A percentile compares a stretch with the other conserved stretches of the same genome.
These are phyloP conservation scores for Catharanthus roseus DNA, from an alignment of 257 asterid genomes.

Conservation along the genomic window DNA sequence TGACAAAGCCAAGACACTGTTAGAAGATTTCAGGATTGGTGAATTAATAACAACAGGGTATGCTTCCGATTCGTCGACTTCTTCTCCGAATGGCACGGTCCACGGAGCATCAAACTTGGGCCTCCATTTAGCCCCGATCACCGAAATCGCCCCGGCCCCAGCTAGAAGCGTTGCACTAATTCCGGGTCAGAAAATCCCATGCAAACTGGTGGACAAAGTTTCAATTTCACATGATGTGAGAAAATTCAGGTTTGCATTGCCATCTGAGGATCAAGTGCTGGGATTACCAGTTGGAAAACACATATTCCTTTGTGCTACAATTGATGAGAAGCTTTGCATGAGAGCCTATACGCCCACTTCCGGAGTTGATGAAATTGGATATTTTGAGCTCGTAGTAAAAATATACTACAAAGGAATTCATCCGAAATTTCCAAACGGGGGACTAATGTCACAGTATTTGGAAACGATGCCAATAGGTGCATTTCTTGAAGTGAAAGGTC, in stretches of 20 bases:
- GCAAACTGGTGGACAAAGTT: constrained; percentile 51
- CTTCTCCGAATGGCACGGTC: constrained; percentile 67
- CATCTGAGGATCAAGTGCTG: constrained; percentile 57
- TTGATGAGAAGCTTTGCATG: constrained; percentile 77
- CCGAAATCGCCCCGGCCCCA: constrained; percentile 32
- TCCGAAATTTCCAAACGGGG: constrained; percentile 88
- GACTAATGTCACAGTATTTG: constrained; percentile 69
- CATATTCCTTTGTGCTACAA: constrained; percentile 59
- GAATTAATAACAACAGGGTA: constrained; percentile 70
- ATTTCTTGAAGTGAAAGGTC: constrained; percentile 66
- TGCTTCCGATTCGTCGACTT: constrained; percentile 44
- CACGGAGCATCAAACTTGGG: constrained; percentile 48
- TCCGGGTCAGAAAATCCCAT: constrained; percentile 64
- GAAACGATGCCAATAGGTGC: constrained; percentile 54
- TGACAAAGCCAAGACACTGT: constrained; percentile 62
- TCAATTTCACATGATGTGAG: constrained; percentile 74
- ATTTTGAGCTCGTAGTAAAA: constrained; percentile 72
- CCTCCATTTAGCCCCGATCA: constrained; percentile 42
- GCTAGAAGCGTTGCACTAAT: constrained; percentile 38
- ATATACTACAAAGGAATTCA: constrained; percentile 61
- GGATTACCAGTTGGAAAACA: constrained; percentile 86
- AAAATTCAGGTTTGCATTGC: constrained; percentile 57
- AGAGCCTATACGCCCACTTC: constrained; percentile 91
- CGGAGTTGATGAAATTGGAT: constrained; percentile 54
- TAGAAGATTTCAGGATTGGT: constrained; percentile 76